These are phyloP conservation scores for Ceratocystis albifundus DNA, from an alignment of 2,329 filamentous ascomycete species.

Conservation along the genomic window DNA sequence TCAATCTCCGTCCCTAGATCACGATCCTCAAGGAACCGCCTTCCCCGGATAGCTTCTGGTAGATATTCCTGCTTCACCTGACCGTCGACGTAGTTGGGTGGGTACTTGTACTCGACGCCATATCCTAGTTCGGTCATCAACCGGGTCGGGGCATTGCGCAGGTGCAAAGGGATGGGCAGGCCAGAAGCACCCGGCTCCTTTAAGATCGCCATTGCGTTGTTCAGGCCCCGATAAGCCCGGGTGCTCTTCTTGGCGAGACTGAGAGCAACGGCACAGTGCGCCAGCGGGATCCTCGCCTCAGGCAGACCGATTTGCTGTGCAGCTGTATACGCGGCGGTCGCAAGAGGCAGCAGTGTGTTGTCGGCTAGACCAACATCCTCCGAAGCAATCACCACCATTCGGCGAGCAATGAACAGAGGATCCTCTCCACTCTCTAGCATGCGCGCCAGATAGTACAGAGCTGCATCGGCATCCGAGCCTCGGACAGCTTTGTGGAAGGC, in stretches of 20 bases:
- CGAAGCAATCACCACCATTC: conserved; percentile 87
- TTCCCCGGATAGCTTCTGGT: conserved; percentile 60
- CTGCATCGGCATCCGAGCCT: conserved; percentile 73
- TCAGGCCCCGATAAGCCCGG: conserved; percentile 68
- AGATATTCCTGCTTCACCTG: conserved; percentile 79
- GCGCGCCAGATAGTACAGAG: conserved; percentile 85
- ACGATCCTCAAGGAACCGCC: conserved; percentile 63
- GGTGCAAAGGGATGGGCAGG: conserved; percentile 71
- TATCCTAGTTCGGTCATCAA: conserved; percentile 90
- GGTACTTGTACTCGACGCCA: conserved; percentile 90
- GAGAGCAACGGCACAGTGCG: conserved; percentile 74
- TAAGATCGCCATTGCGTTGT: conserved; percentile 67
- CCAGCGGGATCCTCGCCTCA: conserved; percentile 83
- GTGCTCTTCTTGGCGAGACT: conserved; percentile 76
- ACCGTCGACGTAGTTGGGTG: conserved; percentile 77
- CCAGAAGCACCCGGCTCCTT: conserved; percentile 72
- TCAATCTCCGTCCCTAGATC: conserved; percentile 74
- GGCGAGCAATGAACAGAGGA: conserved; percentile 78
- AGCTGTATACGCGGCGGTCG: conserved; percentile 75
- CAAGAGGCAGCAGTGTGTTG: conserved; percentile 68
- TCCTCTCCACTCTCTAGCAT: conserved; percentile 96
- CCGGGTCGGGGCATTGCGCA: conserved; percentile 83
- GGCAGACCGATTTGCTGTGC: conserved; percentile 91
- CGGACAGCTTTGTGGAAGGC: conserved; percentile 94
- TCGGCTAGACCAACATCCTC: conserved; percentile 91